Base-by-base conservation (phyloP, 768 basidiomycete species). In the Saitozyma podzolica region DNA sequence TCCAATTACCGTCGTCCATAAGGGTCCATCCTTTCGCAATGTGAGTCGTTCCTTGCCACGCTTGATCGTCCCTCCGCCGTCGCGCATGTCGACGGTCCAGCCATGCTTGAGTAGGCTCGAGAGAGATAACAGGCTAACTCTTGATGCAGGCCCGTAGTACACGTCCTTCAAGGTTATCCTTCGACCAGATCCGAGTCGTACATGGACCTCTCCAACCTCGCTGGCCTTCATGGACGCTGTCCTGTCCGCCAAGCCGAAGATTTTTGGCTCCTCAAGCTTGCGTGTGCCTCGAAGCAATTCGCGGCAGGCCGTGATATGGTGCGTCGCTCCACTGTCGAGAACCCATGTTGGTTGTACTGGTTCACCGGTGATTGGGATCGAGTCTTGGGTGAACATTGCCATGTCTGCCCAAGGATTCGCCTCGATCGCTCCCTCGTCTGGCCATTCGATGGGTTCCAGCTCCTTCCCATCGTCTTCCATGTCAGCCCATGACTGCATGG, bases 261-360 rank as follows among this genome's bases (percentile, higher is more conserved):
- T 37, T 6, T 41, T 50, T 17, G 61, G 56, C n/a, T 9, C 19
- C 16, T 37, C 49, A n/a, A 63, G 56, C 40, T 17, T 8, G 10
- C 19, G 39, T 19, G 50, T 45, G 29, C 50, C 43, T 16, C 17
- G 14, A 29, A 63, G 55, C n/a, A 63, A 20, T 8, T 14, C 20
- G 10, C 50, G 47, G 40, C 58, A 13, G 10, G 43, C 47, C 10
- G 61, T 63, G 37, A 63, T 37, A 42, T 63, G 61, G 47, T 63
- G 61, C 41, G 61, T 62, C 8, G 45, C 55, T 11, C 61, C 61
- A 40, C 48, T 59, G 42, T 63, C 61, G 40, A 63, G 13, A 16
- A 56, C 41, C 60, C 60, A 61, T 39, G 14, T 56, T 16, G 16
- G 54, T 40, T 16, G 51, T 17, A n/a, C 29, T 20, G 10, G n/a